Conservation (phyloP, 1,284 basidiomycete species). For the Sporisorium iseilematis-ciliati region DNA sequence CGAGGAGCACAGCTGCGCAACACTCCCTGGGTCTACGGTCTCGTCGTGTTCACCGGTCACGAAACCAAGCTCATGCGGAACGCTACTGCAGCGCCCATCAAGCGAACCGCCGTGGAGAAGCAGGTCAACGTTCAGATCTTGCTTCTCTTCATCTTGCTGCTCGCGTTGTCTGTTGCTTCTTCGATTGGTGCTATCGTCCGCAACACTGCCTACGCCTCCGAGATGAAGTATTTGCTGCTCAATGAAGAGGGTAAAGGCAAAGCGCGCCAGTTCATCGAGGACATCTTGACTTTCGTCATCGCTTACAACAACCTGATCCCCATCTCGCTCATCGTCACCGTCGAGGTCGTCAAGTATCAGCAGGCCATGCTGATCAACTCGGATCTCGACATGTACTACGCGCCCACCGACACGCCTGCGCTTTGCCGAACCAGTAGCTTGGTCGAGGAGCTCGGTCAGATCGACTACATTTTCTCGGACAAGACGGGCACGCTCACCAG, state of each 20-base stretch:
- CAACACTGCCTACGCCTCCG: slow-evolving; percentile 52
- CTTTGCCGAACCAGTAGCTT: slow-evolving; percentile 95
- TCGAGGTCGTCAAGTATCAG: slow-evolving; percentile 99
- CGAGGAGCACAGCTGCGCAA: slow-evolving; percentile 96
- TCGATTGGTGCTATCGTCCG: slow-evolving; percentile 88
- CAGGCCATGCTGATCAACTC: slow-evolving; percentile 97
- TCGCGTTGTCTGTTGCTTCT: slow-evolving; percentile 88
- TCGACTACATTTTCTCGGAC: slow-evolving; percentile 98
- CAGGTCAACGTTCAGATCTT: slow-evolving; percentile 97
- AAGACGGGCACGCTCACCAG: slow-evolving; percentile 97
- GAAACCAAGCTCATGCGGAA: slow-evolving; percentile 98
- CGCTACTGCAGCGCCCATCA: slow-evolving; percentile 90
- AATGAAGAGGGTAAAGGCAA: slow-evolving; percentile 62
- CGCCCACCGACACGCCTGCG: slow-evolving; percentile 92
- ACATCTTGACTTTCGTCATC: slow-evolving; percentile 98
- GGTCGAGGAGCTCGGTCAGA: slow-evolving; percentile 98
- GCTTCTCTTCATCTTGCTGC: slow-evolving; percentile 89
- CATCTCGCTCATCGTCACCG: slow-evolving; percentile 98
- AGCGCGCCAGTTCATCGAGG: slow-evolving; percentile 73
- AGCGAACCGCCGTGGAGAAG: slow-evolving; percentile 92
- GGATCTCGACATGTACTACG: slow-evolving; percentile 84
- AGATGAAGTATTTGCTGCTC: slow-evolving; percentile 65
- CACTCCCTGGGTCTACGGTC: slow-evolving; percentile 94
- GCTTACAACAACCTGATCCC: slow-evolving; percentile 99
- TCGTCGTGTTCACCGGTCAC: slow-evolving; percentile 95